A percentile compares a stretch with the other conserved stretches of the same genome.
phyloP scores from a whole-genome alignment of 306 rosid genomes.

The Leucaena leucocephala region DNA sequence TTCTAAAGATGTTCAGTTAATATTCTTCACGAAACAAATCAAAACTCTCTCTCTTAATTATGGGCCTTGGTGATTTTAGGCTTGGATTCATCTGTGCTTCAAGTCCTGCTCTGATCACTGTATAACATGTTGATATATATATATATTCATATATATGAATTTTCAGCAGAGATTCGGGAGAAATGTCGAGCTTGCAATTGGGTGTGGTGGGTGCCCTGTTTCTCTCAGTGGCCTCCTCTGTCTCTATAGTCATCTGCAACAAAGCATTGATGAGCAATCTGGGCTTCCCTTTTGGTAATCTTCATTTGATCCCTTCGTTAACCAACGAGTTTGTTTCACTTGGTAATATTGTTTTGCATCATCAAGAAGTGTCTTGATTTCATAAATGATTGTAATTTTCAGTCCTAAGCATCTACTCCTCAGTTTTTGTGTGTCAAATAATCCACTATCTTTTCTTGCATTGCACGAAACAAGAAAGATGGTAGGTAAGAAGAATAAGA shows the following conservation, averaged over 20 bases:
- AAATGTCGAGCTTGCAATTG: slow-evolving; percentile 73
- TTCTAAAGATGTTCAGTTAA: not conserved
- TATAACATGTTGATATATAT: too few species aligned
- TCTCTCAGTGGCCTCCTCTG: slow-evolving; percentile 96
- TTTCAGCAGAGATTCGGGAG: slow-evolving; percentile 68
- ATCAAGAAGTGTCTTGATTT: not conserved
- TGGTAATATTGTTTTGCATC: not conserved
- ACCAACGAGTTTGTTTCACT: not conserved
- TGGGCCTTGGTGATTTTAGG: too few species aligned
- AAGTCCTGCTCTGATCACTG: too few species aligned
- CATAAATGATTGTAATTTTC: not conserved
- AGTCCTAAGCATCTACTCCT: not conserved
- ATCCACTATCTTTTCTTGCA: not conserved
- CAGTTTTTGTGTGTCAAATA: not conserved
- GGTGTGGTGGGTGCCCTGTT: slow-evolving; percentile 89
- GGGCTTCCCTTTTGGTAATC: slow-evolving; percentile 91
- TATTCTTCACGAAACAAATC: too few species aligned
- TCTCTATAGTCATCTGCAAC: slow-evolving; percentile 97
- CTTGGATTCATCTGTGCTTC: too few species aligned
- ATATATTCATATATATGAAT: not conserved
- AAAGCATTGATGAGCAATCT: slow-evolving; percentile 98
- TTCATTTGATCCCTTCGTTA: not conserved
- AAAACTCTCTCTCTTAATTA: too few species aligned
- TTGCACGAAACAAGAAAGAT: not conserved
- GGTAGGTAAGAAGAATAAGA: too few species aligned